phyloP scores from a whole-genome alignment of 495 filamentous ascomycete genomes.

The Apodospora peruviana region DNA sequence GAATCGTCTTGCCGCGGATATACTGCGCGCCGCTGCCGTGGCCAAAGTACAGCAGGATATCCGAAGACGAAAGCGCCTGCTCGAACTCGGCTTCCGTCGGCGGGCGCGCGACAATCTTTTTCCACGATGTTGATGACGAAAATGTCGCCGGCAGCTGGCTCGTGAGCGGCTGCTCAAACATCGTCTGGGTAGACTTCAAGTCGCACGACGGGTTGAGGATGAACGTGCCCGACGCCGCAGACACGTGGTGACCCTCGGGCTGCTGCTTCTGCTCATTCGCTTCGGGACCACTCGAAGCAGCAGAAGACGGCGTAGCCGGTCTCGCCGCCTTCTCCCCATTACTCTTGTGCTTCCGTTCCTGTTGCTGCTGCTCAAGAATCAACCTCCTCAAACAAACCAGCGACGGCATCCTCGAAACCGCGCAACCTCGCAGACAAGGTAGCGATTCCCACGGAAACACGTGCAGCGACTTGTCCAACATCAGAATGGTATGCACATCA shows the following conservation, averaged over 20 bases:
- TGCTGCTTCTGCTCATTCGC: constrained; percentile 2
- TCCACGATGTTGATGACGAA: constrained; percentile 48
- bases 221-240: constrained; percentile 60
- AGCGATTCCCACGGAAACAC: constrained; percentile 94
- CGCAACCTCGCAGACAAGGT: constrained; percentile 72
- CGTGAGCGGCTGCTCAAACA: constrained; percentile 59
- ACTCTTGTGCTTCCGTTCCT: neutral
- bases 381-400: constrained; percentile 65
- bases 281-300: constrained; percentile 1
- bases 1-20: constrained; percentile 73
- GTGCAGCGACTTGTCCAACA: constrained; percentile 89
- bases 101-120: constrained; percentile 54
- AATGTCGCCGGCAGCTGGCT: constrained; percentile 23
- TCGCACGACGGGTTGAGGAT: constrained; percentile 86
- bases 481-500: constrained; percentile 70
- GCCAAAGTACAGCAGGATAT: constrained; percentile 86
- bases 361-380: constrained; percentile 27
- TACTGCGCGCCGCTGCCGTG: constrained; percentile 96
- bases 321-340: neutral
- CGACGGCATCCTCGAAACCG: constrained; percentile 79
- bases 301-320: neutral
- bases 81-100: constrained; percentile 78
- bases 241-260: constrained; percentile 48
- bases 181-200: constrained; percentile 65
- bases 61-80: constrained; percentile 48